These are phyloP conservation scores for Mycena galopus DNA, from an alignment of 768 basidiomycete genomes.

Conservation along the genomic window DNA sequence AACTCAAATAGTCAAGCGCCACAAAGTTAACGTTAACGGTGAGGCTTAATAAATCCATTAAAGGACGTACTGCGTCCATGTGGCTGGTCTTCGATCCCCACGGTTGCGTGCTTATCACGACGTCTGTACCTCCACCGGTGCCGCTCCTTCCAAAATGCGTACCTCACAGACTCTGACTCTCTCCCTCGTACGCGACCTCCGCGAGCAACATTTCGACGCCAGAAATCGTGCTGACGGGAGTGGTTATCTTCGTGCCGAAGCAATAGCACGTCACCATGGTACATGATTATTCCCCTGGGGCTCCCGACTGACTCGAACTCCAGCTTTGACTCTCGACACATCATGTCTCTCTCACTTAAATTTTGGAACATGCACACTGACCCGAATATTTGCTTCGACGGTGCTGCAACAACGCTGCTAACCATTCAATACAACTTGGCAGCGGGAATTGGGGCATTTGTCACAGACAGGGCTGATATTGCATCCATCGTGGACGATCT, in stretches of 20 bases:
- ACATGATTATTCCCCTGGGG: not conserved
- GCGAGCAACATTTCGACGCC: not conserved
- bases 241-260: conserved; percentile 1
- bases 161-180: not conserved
- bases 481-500: not conserved
- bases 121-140: too few relatives aligned
- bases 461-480: not conserved
- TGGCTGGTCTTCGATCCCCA: too few relatives aligned
- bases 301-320: too few relatives aligned
- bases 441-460: not conserved
- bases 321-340: not conserved
- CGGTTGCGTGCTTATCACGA: too few relatives aligned
- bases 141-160: not conserved
- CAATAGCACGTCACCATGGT: not conserved
- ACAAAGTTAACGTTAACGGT: too few relatives aligned
- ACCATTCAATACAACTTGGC: conserved; percentile 1
- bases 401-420: not conserved
- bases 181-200: not conserved
- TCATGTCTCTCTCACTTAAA: not conserved
- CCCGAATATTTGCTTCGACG: not conserved
- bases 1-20: too few relatives aligned
- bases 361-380: not conserved
- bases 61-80: too few relatives aligned
- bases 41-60: too few relatives aligned
- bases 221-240: not conserved